These are phyloP conservation scores for Bjerkandera adusta DNA, from an alignment of 1,284 basidiomycete species.

Conservation along the genomic window DNA sequence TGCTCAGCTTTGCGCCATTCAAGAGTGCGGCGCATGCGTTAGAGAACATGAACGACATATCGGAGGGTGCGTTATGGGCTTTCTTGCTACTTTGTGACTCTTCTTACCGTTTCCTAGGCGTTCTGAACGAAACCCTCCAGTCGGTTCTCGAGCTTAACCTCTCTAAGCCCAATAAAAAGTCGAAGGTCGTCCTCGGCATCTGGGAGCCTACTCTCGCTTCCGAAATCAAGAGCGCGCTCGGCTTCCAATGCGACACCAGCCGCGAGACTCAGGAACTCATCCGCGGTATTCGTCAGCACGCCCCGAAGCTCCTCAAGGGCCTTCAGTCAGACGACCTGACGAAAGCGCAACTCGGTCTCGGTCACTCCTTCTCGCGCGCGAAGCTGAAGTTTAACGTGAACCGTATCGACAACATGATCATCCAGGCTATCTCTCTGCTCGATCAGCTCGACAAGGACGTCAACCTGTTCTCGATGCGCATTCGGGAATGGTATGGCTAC, in stretches of 20 bases:
- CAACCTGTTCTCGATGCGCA: conserved; percentile 98
- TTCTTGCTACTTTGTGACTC: neutral
- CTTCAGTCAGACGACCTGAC: conserved; percentile 88
- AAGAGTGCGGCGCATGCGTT: conserved; percentile 94
- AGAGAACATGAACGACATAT: conserved; percentile 96
- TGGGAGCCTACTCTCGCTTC: conserved; percentile 79
- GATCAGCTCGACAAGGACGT: conserved; percentile 99
- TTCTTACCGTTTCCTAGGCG: conserved; percentile 47
- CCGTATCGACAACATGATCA: conserved; percentile 99
- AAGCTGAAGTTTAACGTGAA: conserved; percentile 99
- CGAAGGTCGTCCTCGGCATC: conserved; percentile 81
- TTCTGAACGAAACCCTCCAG: conserved; percentile 86
- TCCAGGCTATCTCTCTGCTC: conserved; percentile 97
- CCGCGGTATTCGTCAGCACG: conserved; percentile 92
- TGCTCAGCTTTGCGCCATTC: conserved; percentile 94
- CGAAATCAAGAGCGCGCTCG: conserved; percentile 77
- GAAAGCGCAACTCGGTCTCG: conserved; percentile 95
- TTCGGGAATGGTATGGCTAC: conserved; percentile 99
- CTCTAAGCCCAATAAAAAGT: conserved; percentile 78
- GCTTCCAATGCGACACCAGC: conserved; percentile 86
- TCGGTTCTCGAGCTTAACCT: conserved; percentile 90
- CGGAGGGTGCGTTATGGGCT: conserved; percentile 70
- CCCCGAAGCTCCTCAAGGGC: conserved; percentile 87
- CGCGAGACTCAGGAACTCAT: conserved; percentile 88
- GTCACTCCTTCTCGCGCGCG: conserved; percentile 96